Percentiles rank a stretch among this genome's conserved stretches.
phyloP scores from a whole-genome alignment of 768 basidiomycete genomes.

The Trametes cubensis region DNA sequence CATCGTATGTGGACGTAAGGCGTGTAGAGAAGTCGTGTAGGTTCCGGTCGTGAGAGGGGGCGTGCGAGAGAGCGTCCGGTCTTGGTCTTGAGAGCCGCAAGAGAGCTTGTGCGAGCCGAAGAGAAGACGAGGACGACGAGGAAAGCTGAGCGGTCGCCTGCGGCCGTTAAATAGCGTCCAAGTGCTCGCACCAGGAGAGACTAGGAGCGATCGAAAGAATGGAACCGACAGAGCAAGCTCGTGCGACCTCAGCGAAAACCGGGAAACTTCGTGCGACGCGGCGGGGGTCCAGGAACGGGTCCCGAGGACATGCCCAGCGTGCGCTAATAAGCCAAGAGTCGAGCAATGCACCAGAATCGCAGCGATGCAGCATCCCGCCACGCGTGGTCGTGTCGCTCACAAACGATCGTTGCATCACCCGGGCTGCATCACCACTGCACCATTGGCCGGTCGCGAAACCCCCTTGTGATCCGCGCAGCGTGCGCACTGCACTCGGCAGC shows the following conservation, averaged over 20 bases:
- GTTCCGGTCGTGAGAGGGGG: background rate
- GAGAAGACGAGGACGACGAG: constrained; percentile 2
- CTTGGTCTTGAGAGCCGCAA: background rate
- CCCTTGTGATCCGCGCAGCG: background rate
- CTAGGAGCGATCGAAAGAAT: constrained; percentile 4
- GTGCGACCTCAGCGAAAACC: background rate
- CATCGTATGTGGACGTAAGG: constrained; percentile 3
- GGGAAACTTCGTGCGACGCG: background rate
- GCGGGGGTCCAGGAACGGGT: constrained; percentile 11
- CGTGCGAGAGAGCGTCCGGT: background rate
- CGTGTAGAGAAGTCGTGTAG: background rate
- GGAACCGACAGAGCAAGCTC: constrained; percentile 1
- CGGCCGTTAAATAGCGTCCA: constrained; percentile 19
- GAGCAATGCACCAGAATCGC: constrained; percentile 1
- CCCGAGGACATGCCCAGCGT: constrained; percentile 8
- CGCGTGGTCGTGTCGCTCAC: background rate
- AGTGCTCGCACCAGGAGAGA: background rate
- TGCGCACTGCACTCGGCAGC: background rate
- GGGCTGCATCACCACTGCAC: constrained; percentile 2
- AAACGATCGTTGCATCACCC: constrained; percentile 14
- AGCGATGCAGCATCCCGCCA: background rate
- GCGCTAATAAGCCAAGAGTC: background rate
- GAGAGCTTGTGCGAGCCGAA: constrained; percentile 4
- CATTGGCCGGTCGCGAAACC: background rate
- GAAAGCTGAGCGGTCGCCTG: constrained; percentile 8